Evolutionary conservation across 208 protist genomes (phyloP), one percentile per base, ranked within the genome.

Genomic region (Leptomonas seymouri): DNA sequence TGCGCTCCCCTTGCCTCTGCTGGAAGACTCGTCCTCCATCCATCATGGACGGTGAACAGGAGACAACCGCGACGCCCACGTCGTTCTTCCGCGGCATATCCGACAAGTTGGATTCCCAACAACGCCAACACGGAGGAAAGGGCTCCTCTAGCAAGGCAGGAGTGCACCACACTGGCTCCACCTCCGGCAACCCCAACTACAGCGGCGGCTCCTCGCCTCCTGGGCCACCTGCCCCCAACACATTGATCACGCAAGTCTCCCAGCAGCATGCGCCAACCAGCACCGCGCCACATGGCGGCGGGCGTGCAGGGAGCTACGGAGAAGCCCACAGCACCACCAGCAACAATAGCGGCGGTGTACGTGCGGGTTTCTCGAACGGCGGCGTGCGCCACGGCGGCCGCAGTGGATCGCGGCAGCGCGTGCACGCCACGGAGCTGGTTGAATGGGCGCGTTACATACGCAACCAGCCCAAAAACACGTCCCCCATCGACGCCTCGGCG

Each of bases 381-480:
- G 25, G 42, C 28, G 49, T 31, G 30, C 77, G 57, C n/a, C 58
- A 36, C 15, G 45, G 55, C 31, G 7, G 12, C 44, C 3, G 42
- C 11, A 21, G 53, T 25, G 23, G 48, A 15, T 74, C 50, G 30
- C 60, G 61, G 25, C 74, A 74, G 36, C 78, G 74, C 21, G 75
- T 88, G 50, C 82, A 87, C 23, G 75, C 85, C 14, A 79, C 70
- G 41, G 69, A 72, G 15, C 44, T 93, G 49, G 72, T 91, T 23
- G 78, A 83, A 59, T 77, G 80, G 6, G 74, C 73, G 20, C 76
- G 79, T 14, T 70, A 74, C 36, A 95, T 95, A 42, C 78, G 79
- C 23, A 78, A 71, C 39, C 84, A 85, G 55, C 90, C 86, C 34
- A 91, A 91, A 74, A 97, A 94, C 59, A 90, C 88, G 27, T 95